Evolutionary conservation across 2,329 filamentous ascomycete species (phyloP).

Genomic region (Thelonectria olida): DNA sequence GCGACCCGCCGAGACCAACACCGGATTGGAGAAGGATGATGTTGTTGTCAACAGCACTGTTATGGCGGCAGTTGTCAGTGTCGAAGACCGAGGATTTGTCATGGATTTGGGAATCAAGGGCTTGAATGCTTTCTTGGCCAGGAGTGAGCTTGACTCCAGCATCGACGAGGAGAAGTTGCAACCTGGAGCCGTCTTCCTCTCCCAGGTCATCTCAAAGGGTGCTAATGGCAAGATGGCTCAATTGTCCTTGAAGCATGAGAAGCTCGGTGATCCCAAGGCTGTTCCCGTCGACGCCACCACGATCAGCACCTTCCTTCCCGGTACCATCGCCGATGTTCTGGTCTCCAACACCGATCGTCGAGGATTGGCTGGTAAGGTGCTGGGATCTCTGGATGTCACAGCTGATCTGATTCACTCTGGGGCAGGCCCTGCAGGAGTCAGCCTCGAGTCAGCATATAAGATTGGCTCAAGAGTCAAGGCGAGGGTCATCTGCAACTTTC

Average conservation of each 20-base stretch:
- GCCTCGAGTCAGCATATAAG: slow-evolving; percentile 82
- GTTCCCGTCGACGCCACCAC: slow-evolving; percentile 81
- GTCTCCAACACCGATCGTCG: slow-evolving; percentile 77
- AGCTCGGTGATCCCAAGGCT: slow-evolving; percentile 72
- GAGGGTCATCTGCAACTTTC: slow-evolving; percentile 88
- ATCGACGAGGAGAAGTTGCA: slow-evolving; percentile 75
- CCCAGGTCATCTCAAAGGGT: slow-evolving; percentile 78
- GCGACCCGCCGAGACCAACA: slow-evolving; percentile 81
- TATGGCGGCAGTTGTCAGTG: slow-evolving; percentile 87
- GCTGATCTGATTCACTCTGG: slow-evolving; percentile 92
- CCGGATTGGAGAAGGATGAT: slow-evolving; percentile 75
- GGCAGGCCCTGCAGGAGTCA: slow-evolving; percentile 71
- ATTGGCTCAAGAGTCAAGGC: slow-evolving; percentile 85
- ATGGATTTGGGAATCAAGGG: slow-evolving; percentile 87
- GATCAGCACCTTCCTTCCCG: slow-evolving; percentile 89
- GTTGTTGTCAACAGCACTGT: slow-evolving; percentile 79
- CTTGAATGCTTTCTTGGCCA: slow-evolving; percentile 84
- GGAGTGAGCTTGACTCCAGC: slow-evolving; percentile 78
- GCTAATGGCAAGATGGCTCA: slow-evolving; percentile 86
- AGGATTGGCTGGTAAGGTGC: slow-evolving; percentile 88
- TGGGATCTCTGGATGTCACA: slow-evolving; percentile 90
- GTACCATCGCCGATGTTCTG: slow-evolving; percentile 87
- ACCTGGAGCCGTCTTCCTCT: slow-evolving; percentile 86
- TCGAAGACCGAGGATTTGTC: slow-evolving; percentile 94
- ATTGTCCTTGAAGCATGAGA: slow-evolving; percentile 77